Conservation (phyloP, 352 stramenopile species). For the Pseudoperonospora humuli region DNA sequence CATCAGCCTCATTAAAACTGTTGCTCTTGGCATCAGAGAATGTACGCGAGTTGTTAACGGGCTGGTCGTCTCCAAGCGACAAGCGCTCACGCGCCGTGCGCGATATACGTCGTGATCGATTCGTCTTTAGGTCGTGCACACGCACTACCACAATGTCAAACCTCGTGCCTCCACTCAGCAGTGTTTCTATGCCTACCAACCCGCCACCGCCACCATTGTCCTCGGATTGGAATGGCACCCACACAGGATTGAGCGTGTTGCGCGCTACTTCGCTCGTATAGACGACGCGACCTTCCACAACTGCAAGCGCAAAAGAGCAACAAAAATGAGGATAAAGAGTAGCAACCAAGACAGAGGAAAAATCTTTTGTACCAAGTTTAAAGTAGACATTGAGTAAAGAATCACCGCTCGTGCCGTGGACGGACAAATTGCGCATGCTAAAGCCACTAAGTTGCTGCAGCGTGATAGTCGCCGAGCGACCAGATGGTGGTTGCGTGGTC, state of each 20-base stretch:
- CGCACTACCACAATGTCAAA: constrained; percentile 68
- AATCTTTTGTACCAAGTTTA: constrained; percentile 46
- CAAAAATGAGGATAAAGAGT: neutral
- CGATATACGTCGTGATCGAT: constrained; percentile 43
- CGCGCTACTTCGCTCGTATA: constrained; percentile 70
- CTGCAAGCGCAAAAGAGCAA: constrained; percentile 19
- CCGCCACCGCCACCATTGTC: constrained; percentile 21
- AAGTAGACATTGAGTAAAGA: constrained; percentile 69
- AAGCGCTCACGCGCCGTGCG: constrained; percentile 29
- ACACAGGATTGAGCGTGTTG: constrained; percentile 73
- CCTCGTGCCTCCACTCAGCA: constrained; percentile 41
- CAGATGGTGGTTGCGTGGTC: constrained; percentile 13
- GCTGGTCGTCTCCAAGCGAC: constrained; percentile 36
- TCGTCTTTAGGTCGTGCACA: constrained; percentile 39
- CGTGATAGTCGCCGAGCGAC: constrained; percentile 35
- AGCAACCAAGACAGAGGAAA: neutral
- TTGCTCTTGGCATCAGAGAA: constrained; percentile 27
- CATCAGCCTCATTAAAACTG: constrained; percentile 29
- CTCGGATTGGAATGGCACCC: constrained; percentile 67
- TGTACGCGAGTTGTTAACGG: constrained; percentile 34
- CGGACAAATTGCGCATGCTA: constrained; percentile 71
- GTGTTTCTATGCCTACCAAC: constrained; percentile 22
- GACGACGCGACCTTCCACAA: constrained; percentile 54
- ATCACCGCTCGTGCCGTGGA: constrained; percentile 34
- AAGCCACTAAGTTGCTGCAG: constrained; percentile 71